Evolutionary conservation across 2,329 filamentous ascomycete genomes (phyloP), one percentile per base, ranked within the genome.

Genomic region (Penicillium expansum): DNA sequence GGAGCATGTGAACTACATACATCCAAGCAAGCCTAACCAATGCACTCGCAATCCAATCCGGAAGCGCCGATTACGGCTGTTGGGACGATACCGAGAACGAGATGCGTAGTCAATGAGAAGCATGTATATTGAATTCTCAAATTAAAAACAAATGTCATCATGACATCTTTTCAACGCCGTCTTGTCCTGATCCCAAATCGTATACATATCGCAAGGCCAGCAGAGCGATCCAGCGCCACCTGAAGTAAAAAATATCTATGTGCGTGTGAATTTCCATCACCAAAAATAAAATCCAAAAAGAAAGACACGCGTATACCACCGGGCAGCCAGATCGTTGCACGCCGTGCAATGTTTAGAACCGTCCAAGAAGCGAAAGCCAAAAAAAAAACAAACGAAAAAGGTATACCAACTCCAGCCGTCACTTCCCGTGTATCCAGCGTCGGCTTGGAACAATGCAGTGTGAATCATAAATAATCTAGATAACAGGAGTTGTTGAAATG

Each of bases 11-110:
- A 35, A 47, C 18, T 35, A 24, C 8, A 8, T 20, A 22, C 18
- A 32, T 8, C 74, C n/a, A 73, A 75, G 43, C 62, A 68, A 37
- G 70, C 69, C 11, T 69, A 77, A 56, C 67, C 64, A 30, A 51
- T 65, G 33, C 68, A 68, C 52, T 57, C 76, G 44, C 59, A 59
- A 22, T 64, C 54, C 2, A 75, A 76, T 68, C 56, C 63, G 10
- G 68, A 72, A 16, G 4, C 5, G 2, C 29, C 29, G 5, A 22
- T 16, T 32, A 58, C 77, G 74, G 75, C 58, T 78, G 29, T 65
- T 77, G 38, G 70, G 70, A 49, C 66, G 73, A 24, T 10, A 1
- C 22, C 14, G 4, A 42, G 14, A 7, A 43, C 24, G 35, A 39
- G 14, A 20, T 14, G 6, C 16, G 13, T 8, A 30, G 5, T 20